Percentiles rank a stretch among this genome's conserved stretches.
These are phyloP conservation scores for Anacardium occidentale DNA, from an alignment of 345 rosid genomes.

Conservation along the genomic window DNA sequence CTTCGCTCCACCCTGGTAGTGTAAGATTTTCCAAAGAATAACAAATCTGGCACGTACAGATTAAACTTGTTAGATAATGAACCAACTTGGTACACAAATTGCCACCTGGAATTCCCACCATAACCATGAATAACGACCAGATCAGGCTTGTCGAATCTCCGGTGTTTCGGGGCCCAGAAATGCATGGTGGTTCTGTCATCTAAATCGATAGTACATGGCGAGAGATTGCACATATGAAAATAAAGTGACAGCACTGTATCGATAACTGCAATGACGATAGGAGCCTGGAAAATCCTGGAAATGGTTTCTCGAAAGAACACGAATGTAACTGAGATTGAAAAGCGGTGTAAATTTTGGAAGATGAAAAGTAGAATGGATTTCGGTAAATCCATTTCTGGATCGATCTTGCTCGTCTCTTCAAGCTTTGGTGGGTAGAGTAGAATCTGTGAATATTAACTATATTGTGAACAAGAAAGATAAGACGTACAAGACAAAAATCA, in stretches of 20 bases:
- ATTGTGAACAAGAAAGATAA: no score
- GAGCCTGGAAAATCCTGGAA: constrained; percentile 8
- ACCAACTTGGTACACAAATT: constrained; percentile 54
- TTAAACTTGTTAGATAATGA: constrained; percentile 55
- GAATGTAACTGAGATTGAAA: neutral
- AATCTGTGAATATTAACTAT: no score
- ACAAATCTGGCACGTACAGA: constrained; percentile 58
- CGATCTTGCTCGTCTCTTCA: no score
- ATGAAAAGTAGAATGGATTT: neutral
- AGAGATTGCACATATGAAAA: constrained; percentile 48
- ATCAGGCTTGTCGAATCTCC: constrained; percentile 33
- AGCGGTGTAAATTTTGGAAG: neutral
- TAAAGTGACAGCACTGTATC: constrained; percentile 46
- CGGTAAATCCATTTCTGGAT: neutral
- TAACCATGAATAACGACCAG: constrained; percentile 72
- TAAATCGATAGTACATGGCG: constrained; percentile 53
- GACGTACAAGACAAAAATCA: no score
- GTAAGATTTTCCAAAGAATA: constrained; percentile 61
- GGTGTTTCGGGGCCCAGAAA: constrained; percentile 58
- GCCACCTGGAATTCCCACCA: constrained; percentile 71
- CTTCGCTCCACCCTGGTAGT: constrained; percentile 41
- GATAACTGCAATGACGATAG: constrained; percentile 34
- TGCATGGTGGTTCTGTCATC: constrained; percentile 61
- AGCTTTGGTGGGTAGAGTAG: no score
- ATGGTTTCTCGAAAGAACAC: neutral